Conservation (phyloP, 2,329 filamentous ascomycete genomes). For the Pyrenophora teres region DNA sequence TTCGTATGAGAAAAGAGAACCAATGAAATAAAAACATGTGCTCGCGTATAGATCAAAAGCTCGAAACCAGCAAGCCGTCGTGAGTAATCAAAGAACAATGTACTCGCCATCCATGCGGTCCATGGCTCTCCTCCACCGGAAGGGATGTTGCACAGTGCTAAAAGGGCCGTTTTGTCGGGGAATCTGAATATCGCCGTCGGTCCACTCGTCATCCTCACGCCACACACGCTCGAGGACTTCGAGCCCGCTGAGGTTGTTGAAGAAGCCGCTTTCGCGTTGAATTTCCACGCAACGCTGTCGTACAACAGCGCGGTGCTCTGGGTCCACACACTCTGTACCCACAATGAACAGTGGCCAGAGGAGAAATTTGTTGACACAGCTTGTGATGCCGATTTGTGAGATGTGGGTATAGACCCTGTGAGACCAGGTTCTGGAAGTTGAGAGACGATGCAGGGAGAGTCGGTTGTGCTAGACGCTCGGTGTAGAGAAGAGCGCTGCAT, state of each 20-base stretch:
- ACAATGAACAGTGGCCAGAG: conserved; percentile 93
- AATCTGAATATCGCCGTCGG: conserved; percentile 28
- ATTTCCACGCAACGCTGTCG: conserved; percentile 82
- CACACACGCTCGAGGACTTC: conserved; percentile 86
- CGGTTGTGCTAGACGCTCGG: conserved; percentile 82
- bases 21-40: background rate
- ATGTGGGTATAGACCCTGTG: conserved; percentile 85
- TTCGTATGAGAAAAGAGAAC: no score
- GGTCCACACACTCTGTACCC: conserved; percentile 85
- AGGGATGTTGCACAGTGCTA: conserved; percentile 43
- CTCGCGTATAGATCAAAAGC: conserved; percentile 3
- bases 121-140: conserved; percentile 58
- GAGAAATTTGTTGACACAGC: conserved; percentile 81
- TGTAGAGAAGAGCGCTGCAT: conserved; percentile 88
- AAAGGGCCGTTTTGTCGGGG: conserved; percentile 27
- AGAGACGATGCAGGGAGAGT: conserved; percentile 72
- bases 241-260: conserved; percentile 87
- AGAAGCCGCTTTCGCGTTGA: conserved; percentile 85
- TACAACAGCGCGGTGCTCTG: conserved; percentile 77
- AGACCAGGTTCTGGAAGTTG: conserved; percentile 82
- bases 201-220: conserved; percentile 58
- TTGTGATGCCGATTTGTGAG: conserved; percentile 73
- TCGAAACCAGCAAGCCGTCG: conserved; percentile 19
- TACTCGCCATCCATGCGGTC: conserved; percentile 57
- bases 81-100: conserved; percentile 52